Evolutionary conservation across 352 stramenopile species (phyloP).

Genomic region (Pythium insidiosum): DNA sequence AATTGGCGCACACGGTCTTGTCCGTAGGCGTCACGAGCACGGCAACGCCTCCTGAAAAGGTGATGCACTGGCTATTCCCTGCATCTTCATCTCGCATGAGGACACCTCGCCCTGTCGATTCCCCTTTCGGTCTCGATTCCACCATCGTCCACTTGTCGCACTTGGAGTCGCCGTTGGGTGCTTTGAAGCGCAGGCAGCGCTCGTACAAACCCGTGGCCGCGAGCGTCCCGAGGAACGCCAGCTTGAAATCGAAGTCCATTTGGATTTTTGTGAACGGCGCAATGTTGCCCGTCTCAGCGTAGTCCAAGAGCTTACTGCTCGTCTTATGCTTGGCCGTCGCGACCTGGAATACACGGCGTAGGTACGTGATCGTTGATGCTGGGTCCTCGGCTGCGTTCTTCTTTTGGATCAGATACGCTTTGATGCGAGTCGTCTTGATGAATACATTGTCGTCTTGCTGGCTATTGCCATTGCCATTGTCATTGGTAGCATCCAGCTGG

Average conservation of each 20-base stretch:
- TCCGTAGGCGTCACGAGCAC: not conserved
- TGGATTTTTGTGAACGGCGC: not conserved
- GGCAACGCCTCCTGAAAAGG: not conserved
- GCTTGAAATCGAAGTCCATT: not conserved
- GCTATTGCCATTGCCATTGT: too few relatives aligned
- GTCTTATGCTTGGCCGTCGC: not conserved
- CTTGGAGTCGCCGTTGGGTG: too few relatives aligned
- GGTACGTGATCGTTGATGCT: not conserved
- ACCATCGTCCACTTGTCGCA: constrained; percentile 1
- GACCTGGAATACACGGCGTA: not conserved
- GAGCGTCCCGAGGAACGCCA: not conserved
- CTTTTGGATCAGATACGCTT: constrained; percentile 1
- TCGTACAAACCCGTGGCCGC: not conserved
- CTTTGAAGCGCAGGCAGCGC: too few relatives aligned
- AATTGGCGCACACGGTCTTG: not conserved
- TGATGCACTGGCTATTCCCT: too few relatives aligned
- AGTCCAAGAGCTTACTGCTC: not conserved
- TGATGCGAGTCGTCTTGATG: not conserved
- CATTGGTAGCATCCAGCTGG: too few relatives aligned
- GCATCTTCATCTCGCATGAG: not conserved
- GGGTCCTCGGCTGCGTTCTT: not conserved
- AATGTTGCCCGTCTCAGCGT: constrained; percentile 3
- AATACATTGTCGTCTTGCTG: too few relatives aligned
- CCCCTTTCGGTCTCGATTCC: too few relatives aligned
- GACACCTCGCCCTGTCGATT: not conserved